Percentiles rank a stretch among this genome's conserved stretches.
phyloP scores from a whole-genome alignment of 371 early-diverging fungal species.

The Coemansia sp. region DNA sequence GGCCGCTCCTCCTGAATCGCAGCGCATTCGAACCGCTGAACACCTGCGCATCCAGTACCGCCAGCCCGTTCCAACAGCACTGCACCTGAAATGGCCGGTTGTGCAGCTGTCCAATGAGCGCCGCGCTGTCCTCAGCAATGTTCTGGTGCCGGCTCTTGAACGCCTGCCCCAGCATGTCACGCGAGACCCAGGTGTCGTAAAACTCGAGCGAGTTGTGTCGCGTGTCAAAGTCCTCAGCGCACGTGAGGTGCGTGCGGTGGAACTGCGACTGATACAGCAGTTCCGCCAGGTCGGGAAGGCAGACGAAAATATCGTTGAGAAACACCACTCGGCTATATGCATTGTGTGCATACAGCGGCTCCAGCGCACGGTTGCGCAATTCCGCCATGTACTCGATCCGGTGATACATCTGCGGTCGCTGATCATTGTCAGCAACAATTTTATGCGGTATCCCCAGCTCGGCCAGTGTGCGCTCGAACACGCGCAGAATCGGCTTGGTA shows the following conservation, averaged over 20 bases:
- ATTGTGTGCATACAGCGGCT: conserved; percentile 37
- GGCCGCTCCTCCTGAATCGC: conserved; percentile 44
- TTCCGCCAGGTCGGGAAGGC: conserved; percentile 54
- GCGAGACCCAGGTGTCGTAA: conserved; percentile 56
- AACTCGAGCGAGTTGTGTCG: conserved; percentile 33
- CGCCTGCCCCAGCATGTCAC: conserved; percentile 53
- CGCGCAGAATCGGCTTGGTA: conserved; percentile 43
- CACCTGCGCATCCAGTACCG: conserved; percentile 50
- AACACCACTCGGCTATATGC: conserved; percentile 47
- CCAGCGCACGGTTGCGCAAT: conserved; percentile 53
- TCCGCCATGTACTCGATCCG: conserved; percentile 57
- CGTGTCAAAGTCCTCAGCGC: conserved; percentile 53
- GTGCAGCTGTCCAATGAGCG: conserved; percentile 14
- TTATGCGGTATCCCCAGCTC: conserved; percentile 34
- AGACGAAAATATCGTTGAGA: conserved; percentile 56
- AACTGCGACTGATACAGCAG: conserved; percentile 48
- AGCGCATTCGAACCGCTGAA: conserved; percentile 24
- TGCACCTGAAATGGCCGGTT: conserved; percentile 53
- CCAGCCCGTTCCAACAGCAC: conserved; percentile 60
- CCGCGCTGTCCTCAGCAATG: conserved; percentile 35
- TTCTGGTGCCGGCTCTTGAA: conserved; percentile 39
- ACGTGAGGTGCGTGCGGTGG: conserved; percentile 51
- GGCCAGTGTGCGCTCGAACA: conserved; percentile 21
- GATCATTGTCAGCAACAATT: conserved; percentile 17
- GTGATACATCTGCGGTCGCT: conserved; percentile 24